Evolutionary conservation across 805 yeast species (phyloP).

Genomic region (Komagataella mondaviorum): DNA sequence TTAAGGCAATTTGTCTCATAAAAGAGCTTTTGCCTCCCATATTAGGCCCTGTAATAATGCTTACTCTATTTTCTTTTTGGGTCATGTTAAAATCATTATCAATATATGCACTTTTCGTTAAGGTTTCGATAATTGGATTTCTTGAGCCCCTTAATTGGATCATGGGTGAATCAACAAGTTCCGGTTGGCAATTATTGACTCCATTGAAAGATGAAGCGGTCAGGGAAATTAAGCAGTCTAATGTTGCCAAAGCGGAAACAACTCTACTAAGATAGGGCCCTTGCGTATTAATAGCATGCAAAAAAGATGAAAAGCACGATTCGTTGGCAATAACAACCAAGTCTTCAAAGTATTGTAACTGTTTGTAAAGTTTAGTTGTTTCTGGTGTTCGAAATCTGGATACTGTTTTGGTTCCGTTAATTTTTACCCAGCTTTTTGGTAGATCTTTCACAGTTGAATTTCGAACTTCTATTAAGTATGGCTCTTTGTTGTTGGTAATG

Average conservation of each 20-base stretch:
- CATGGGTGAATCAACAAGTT: constrained; percentile 28
- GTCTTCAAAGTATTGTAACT: constrained; percentile 49
- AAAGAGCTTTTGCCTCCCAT: constrained; percentile 83
- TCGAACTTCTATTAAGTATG: constrained; percentile 66
- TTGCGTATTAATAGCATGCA: constrained; percentile 22
- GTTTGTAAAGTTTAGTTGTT: constrained; percentile 34
- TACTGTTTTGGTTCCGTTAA: constrained; percentile 54
- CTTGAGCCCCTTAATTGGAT: constrained; percentile 44
- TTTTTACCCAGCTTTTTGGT: constrained; percentile 69
- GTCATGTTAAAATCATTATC: constrained; percentile 50
- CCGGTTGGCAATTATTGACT: constrained; percentile 35
- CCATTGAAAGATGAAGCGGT: constrained; percentile 41
- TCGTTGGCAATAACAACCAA: constrained; percentile 31
- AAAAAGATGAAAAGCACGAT: constrained; percentile 26
- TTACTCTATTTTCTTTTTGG: constrained; percentile 30
- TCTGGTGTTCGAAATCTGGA: constrained; percentile 63
- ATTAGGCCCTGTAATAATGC: constrained; percentile 74
- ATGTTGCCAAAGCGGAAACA: constrained; percentile 31
- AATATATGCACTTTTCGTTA: constrained; percentile 30
- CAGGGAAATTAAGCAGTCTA: constrained; percentile 60
- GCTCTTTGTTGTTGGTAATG: constrained; percentile 45
- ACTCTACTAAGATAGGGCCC: constrained; percentile 26
- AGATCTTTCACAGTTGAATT: constrained; percentile 39
- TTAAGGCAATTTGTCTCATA: constrained; percentile 60
- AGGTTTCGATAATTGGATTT: constrained; percentile 17